A percentile compares a stretch with the other conserved stretches of the same genome.
Conservation (phyloP, 495 filamentous ascomycete genomes). For the Sabuloglossum arenarium region DNA sequence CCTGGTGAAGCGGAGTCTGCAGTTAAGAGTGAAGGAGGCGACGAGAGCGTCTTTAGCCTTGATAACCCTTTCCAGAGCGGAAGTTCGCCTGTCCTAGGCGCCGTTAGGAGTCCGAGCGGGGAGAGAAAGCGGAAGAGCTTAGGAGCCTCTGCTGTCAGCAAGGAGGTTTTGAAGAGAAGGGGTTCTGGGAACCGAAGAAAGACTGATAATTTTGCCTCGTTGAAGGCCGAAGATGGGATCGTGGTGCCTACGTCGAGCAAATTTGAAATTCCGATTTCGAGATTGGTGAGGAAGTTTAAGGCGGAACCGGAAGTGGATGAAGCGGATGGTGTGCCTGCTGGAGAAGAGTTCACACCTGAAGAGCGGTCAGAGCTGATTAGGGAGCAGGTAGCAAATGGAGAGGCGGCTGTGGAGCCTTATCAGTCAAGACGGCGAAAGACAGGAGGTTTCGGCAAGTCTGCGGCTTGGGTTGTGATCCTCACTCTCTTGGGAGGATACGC, state of each 20-base stretch:
- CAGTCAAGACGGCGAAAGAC: conserved; percentile 1
- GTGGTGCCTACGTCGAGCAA: conserved; percentile 21
- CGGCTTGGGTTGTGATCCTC: conserved; percentile 43
- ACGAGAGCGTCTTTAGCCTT: conserved; percentile 44
- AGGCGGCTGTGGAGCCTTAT: conserved; percentile 16
- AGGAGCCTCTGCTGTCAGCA: conserved; percentile 9
- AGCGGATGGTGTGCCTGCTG: conserved; percentile 20
- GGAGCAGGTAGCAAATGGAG: conserved; percentile 29
- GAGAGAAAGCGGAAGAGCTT: conserved; percentile 24
- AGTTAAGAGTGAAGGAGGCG: conserved; percentile 13
- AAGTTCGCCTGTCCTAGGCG: conserved; percentile 29
- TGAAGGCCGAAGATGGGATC: conserved; percentile 17
- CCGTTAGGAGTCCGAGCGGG: conserved; percentile 16
- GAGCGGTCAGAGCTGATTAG: conserved; percentile 56
- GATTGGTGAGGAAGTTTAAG: conserved; percentile 5
- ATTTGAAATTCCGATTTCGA: conserved; percentile 18
- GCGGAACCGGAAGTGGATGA: conserved; percentile 30
- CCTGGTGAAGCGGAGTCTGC: conserved; percentile 9
- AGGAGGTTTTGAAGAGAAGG: conserved; percentile 20
- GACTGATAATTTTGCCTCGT: neutral
- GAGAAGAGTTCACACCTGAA: conserved; percentile 88
- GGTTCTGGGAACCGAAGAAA: conserved; percentile 16
- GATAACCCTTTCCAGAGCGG: conserved; percentile 96
- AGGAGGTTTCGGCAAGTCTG: conserved; percentile 18
- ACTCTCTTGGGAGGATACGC: conserved; percentile 50